Conservation (phyloP, 2,329 filamentous ascomycete genomes). For the Anthostomella pinea region DNA sequence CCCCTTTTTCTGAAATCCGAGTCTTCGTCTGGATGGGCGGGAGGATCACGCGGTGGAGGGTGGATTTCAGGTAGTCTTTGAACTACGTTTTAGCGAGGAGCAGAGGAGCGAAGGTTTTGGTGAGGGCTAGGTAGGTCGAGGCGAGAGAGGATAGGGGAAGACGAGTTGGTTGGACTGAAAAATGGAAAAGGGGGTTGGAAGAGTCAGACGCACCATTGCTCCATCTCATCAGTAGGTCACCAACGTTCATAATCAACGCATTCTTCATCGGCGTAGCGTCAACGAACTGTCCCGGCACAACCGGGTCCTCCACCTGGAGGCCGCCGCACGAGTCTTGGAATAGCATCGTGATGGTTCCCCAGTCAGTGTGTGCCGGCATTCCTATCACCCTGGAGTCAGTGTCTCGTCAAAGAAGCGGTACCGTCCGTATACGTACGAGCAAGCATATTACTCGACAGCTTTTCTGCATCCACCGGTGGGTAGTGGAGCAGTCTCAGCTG, state of each 20-base stretch:
- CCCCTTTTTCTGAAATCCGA: slow-evolving; percentile 24
- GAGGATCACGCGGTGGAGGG: slow-evolving; percentile 49
- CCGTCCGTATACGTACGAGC: slow-evolving; percentile 33
- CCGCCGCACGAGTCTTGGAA: slow-evolving; percentile 45
- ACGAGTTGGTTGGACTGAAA: neutral
- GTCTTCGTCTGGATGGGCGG: slow-evolving; percentile 38
- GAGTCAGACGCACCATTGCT: slow-evolving; percentile 35
- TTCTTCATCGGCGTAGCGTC: slow-evolving; percentile 32
- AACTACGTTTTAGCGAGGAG: slow-evolving; percentile 4
- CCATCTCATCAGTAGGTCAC: slow-evolving; percentile 39
- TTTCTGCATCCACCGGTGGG: slow-evolving; percentile 43
- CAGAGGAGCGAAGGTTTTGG: too few relatives aligned
- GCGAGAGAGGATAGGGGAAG: neutral
- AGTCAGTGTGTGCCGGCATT: slow-evolving; percentile 34
- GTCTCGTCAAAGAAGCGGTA: too few relatives aligned
- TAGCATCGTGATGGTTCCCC: slow-evolving; percentile 44
- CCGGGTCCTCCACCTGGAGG: slow-evolving; percentile 43
- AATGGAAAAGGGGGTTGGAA: neutral
- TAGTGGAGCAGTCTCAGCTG: slow-evolving; percentile 62
- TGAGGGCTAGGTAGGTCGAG: too few relatives aligned
- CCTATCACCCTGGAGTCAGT: slow-evolving; percentile 4
- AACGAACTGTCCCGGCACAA: slow-evolving; percentile 34
- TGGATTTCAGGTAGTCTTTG: slow-evolving; percentile 48
- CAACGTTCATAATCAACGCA: slow-evolving; percentile 39
- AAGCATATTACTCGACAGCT: slow-evolving; percentile 40